These are phyloP conservation scores for Halophytophthora batemanensis DNA, from an alignment of 352 stramenopile species.

Conservation along the genomic window DNA sequence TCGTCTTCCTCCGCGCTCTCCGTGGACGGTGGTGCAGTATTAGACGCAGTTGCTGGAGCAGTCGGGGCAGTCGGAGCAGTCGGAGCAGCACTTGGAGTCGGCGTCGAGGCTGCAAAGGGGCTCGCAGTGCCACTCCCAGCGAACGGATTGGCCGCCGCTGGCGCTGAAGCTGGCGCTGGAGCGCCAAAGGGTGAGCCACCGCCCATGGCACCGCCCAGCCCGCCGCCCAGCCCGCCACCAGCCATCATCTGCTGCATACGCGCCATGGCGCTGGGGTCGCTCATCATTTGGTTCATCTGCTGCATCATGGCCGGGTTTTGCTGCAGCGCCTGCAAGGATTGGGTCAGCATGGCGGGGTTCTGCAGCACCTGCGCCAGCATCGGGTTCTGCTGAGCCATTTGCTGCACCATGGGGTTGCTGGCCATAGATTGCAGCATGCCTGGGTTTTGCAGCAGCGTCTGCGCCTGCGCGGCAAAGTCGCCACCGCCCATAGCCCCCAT, in stretches of 20 bases:
- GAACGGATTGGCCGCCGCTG: constrained; percentile 41
- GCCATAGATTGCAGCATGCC: constrained; percentile 65
- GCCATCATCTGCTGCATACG: constrained; percentile 73
- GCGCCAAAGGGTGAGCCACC: constrained; percentile 28
- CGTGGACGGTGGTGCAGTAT: constrained; percentile 6
- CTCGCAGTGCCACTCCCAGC: constrained; percentile 14
- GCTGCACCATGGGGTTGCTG: constrained; percentile 73
- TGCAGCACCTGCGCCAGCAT: constrained; percentile 76
- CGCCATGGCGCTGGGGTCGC: constrained; percentile 63
- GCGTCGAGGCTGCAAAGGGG: constrained; percentile 13
- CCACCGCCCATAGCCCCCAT: constrained; percentile 16
- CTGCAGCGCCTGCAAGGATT: constrained; percentile 67
- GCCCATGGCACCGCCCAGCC: constrained; percentile 17
- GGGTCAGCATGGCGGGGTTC: constrained; percentile 65
- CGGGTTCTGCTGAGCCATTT: constrained; percentile 76
- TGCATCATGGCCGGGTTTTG: constrained; percentile 83
- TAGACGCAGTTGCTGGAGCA: constrained; percentile 5
- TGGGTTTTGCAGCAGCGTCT: constrained; percentile 73
- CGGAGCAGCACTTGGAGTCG: constrained; percentile 3
- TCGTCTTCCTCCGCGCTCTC: constrained; percentile 68
- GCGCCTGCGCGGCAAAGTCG: constrained; percentile 54
- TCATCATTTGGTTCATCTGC: constrained; percentile 81
- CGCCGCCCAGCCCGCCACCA: constrained; percentile 21
- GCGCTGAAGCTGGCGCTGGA: constrained; percentile 11
- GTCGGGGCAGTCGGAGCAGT: constrained; percentile 8